These are phyloP conservation scores for Monosporascus sp. DNA, from an alignment of 2,329 filamentous ascomycete genomes.

Conservation along the genomic window DNA sequence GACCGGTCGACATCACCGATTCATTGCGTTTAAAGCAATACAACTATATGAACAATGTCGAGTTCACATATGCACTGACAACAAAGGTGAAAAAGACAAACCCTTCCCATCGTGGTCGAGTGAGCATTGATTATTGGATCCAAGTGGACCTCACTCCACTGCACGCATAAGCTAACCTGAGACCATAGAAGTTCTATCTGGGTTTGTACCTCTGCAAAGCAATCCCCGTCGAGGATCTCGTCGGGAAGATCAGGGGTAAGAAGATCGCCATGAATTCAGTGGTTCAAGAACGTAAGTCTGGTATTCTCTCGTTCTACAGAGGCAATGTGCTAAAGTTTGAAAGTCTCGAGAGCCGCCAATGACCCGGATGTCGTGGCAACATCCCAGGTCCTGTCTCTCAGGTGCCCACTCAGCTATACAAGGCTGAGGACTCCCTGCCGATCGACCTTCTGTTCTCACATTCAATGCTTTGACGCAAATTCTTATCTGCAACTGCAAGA, in stretches of 20 bases:
- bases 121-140: slow-evolving; percentile 18
- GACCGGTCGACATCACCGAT: slow-evolving; percentile 84
- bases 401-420: slow-evolving; percentile 85
- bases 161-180: slow-evolving; percentile 11
- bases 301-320: not conserved
- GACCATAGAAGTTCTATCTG: slow-evolving; percentile 62
- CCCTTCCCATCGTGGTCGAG: slow-evolving; percentile 15
- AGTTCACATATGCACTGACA: slow-evolving; percentile 89
- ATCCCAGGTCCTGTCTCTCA: slow-evolving; percentile 82
- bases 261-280: slow-evolving; percentile 78
- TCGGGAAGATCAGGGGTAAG: slow-evolving; percentile 58
- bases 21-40: slow-evolving; percentile 62
- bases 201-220: slow-evolving; percentile 71
- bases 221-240: slow-evolving; percentile 65
- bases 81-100: slow-evolving; percentile 59
- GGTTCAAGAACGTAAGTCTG: slow-evolving; percentile 69
- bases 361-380: slow-evolving; percentile 88
- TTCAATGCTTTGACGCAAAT: slow-evolving; percentile 90
- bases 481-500: slow-evolving; percentile 93
- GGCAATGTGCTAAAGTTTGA: slow-evolving; percentile 13
- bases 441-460: slow-evolving; percentile 74
- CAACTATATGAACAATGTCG: slow-evolving; percentile 69
- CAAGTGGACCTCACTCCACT: slow-evolving; percentile 9
- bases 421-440: slow-evolving; percentile 76
- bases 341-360: slow-evolving; percentile 74